Conservation (phyloP, 208 protist species). For the Leishmania aethiopica region DNA sequence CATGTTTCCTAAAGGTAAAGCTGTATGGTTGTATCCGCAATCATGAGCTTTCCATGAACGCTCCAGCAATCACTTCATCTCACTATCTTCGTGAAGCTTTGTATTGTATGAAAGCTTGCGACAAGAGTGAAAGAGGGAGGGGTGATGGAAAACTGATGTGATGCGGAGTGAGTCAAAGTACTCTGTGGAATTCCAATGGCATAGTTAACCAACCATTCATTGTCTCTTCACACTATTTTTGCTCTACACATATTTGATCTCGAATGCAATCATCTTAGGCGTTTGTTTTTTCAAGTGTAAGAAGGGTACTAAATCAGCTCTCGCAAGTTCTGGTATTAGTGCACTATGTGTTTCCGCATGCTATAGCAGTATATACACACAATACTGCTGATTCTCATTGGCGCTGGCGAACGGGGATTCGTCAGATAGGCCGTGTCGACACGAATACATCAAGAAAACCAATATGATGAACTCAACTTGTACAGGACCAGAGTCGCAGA, state of each 20-base stretch:
- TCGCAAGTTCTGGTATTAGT: not conserved
- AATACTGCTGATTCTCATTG: not conserved
- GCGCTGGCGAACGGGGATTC: not conserved
- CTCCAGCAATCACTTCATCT: not conserved
- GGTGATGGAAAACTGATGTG: not conserved
- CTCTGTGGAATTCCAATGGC: not conserved
- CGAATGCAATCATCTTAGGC: not conserved
- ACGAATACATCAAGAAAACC: too few relatives aligned
- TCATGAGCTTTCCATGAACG: too few relatives aligned
- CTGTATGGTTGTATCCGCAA: too few relatives aligned
- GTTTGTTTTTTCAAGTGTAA: not conserved
- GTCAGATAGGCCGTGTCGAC: not conserved
- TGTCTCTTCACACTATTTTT: not conserved
- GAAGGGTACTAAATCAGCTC: not conserved
- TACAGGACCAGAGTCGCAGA: not conserved
- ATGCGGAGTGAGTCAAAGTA: not conserved
- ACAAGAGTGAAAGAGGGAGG: not conserved
- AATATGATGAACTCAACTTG: not conserved
- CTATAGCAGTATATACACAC: not conserved
- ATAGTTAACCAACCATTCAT: too few relatives aligned
- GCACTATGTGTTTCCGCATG: not conserved
- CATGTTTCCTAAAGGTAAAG: too few relatives aligned
- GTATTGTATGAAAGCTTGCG: not conserved
- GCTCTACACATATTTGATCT: not conserved
- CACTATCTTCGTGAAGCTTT: not conserved